Base-by-base conservation (phyloP, 1,284 basidiomycete genomes). In the Megacollybia platyphylla region DNA sequence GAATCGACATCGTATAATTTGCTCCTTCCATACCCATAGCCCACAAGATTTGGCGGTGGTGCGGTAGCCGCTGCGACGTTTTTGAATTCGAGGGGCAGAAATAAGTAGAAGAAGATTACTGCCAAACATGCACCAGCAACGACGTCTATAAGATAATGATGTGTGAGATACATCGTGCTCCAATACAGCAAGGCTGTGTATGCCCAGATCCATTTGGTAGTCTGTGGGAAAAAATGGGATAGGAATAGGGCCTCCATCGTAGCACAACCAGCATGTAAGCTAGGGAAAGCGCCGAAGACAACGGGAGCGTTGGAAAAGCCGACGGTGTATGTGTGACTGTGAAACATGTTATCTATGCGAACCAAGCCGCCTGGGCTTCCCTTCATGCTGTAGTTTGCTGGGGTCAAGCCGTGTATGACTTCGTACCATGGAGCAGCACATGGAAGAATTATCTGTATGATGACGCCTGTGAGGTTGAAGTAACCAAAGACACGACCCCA, bases 371-470 rank as follows among this genome's bases (percentile, higher is more conserved):
- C 94, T 0, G 94, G 81, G 0, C 92, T 97, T 20, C 96, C 92
- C 39, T 78, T 79, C 73, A 96, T 93, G 41, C 67, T 66, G 65
- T 97, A 97, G 56, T 91, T 78, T 30, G 94, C 94, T 0, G 94
- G 94, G 0, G 88, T 94, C 27, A 97, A 76, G 2, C 96, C 96
- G 58, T 98, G 87, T 47, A 97, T 90, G 53, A 98, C 75, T 58
- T 98, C 96, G 61, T 98, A 98, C 96, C 93, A 94, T 11, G 94
- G 96, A 0, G 94, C 84, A 0, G 94, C 84, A 55, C 92, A 97
- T 0, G 94, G 96, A 46, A 98, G 74, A 24, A 88, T 54, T 52
- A 97, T 83, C 59, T 98, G 96, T 44, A 83, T 76, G 52, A 92
- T 63, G 34, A 98, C 96, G 1, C 91, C 94, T 13, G 76, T 64